Evolutionary conservation across 2,329 filamentous ascomycete genomes (phyloP), one percentile per base, ranked within the genome.

Genomic region (Alternaria triticina): DNA sequence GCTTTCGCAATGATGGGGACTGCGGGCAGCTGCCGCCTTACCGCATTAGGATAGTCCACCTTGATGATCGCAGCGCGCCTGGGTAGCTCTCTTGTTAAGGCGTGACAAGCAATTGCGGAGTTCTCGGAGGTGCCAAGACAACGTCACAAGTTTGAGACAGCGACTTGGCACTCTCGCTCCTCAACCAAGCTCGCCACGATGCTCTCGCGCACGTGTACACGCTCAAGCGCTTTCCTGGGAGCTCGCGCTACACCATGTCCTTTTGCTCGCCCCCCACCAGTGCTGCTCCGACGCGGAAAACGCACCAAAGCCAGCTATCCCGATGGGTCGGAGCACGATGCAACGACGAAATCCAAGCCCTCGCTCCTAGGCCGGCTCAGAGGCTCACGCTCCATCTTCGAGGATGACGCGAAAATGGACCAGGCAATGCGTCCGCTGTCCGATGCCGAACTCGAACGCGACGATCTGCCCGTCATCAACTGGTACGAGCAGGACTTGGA

Each of bases 401-500:
- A 66, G 17, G 23, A 61, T 30, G 61, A 63, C 3, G 55, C 61
- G 27, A 58, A 58, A 40, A 43, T 57, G 6, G 60, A 68, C 12
- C 65, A 59, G 25, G 44, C 55, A 11, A 65, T 67, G 50, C 57
- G 57, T 15, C 70, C 69, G 17, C 20, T 70, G 28, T 64, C 68
- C 33, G 71, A 73, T 25, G 58, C 69, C 25, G 62, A 66, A 43
- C 65, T 74, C 58, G 66, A 74, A 40, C 59, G 70, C 10, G 67
- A 68, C n/a, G 65, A 72, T 9, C 44, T 73, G 4, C 67, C 69
- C 7, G 61, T 50, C 30, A 71, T 79, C 17, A 66, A 66, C 30
- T 75, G 68, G 61, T 79, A 74, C 46, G 77, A 78, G 62, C 67
- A 72, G 46, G 77, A 79, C 51, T 49, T 71, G 30, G 69, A 71